Conservation (phyloP, 352 stramenopile species). For the Phytophthora quininea region DNA sequence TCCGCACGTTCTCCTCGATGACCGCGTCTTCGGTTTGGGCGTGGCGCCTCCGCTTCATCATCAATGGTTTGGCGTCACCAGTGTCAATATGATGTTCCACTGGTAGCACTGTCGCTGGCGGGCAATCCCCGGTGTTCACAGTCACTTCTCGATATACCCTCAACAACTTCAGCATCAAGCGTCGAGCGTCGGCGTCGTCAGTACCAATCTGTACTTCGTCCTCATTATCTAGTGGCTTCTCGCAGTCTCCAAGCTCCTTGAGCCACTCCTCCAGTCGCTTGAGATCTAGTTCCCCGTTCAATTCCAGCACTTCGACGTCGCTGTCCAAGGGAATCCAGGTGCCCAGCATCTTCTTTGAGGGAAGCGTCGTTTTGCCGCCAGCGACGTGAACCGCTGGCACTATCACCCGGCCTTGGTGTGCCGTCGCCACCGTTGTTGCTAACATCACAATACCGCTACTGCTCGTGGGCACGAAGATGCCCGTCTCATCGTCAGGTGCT, state of each 20-base stretch:
- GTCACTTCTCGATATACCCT: not conserved
- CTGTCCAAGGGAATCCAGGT: not conserved
- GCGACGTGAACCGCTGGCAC: not conserved
- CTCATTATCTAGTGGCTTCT: not conserved
- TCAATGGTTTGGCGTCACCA: not conserved
- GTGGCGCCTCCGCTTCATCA: not conserved
- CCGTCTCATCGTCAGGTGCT: not conserved
- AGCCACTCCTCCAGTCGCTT: not conserved
- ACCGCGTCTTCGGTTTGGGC: not conserved
- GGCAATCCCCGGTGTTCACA: not conserved
- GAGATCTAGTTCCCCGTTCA: not conserved
- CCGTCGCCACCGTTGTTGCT: not conserved
- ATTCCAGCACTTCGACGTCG: not conserved
- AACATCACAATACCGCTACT: not conserved
- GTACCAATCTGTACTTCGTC: constrained; percentile 1
- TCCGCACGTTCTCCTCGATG: not conserved
- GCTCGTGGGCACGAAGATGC: not conserved
- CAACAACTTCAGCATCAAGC: not conserved
- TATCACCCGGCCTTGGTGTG: not conserved
- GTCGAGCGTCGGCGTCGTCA: not conserved
- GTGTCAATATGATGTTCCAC: constrained; percentile 12
- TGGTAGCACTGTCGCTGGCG: not conserved
- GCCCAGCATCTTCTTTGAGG: not conserved
- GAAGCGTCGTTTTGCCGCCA: not conserved
- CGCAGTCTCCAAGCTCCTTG: not conserved